Evolutionary conservation across 495 filamentous ascomycete species (phyloP), one percentile per base, ranked within the genome.

Genomic region (Podospora anserina): DNA sequence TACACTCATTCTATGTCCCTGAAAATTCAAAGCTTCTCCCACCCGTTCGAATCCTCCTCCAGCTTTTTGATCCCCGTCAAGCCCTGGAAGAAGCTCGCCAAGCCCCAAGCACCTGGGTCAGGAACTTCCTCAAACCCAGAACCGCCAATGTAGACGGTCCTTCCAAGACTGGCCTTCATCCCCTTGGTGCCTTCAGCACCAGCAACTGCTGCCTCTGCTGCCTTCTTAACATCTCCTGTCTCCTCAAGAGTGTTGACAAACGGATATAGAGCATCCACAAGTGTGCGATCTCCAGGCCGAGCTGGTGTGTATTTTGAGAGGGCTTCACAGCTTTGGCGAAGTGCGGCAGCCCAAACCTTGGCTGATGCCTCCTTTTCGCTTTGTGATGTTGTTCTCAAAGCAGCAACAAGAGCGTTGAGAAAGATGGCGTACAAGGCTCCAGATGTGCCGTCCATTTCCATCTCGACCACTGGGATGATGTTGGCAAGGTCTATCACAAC

Each of bases 341-440:
- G 82, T 1, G 94, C 94, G 7, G 85, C 80, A 3, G 89, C 88
- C 94, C 93, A 98, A 19, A 90, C 83, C 54, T 87, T 80, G 4
- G 86, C 75, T 9, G 83, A 78, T 15, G 82, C 69, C 54, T 85
- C 78, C 28, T 82, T 79, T 0, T 75, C 66, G 5, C 72, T 67
- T 64, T 90, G 84, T 9, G 81, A 81, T 20, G 19, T 32, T n/a
- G 27, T 7, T 39, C 89, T 88, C 16, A 99, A 82, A 1, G 89
- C 88, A 68, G 90, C 88, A 20, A 91, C 89, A 1, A 99, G 88
- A 0, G 94, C 88, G 77, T 97, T 97, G 64, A 99, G 84, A 84
- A 97, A 99, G 71, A 99, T 99, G 53, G 93, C 91, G 77, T 96
- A 97, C 30, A 99, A 83, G 5, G 96, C 95, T 2, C 95, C 95